Conservation (phyloP, 345 rosid species). For the Eucalyptus decipiens region DNA sequence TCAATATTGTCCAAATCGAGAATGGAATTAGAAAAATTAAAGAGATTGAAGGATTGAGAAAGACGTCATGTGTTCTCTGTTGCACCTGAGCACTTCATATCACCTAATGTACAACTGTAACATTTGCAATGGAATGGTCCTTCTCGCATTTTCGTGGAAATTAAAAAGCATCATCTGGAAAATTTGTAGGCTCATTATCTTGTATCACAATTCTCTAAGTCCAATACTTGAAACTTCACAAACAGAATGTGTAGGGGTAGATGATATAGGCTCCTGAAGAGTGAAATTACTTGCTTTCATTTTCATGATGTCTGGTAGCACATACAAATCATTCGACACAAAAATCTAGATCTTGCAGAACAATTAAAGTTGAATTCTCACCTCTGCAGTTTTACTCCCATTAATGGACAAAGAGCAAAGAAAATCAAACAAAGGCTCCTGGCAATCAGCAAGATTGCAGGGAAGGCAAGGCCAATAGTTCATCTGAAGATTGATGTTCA, state of each 20-base stretch:
- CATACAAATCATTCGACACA: background rate
- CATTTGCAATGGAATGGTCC: background rate
- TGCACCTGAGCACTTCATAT: background rate
- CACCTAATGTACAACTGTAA: background rate
- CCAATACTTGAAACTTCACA: background rate
- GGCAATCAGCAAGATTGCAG: slow-evolving; percentile 78
- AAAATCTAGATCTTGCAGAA: background rate
- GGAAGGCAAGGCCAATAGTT: slow-evolving; percentile 95
- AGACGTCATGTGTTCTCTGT: background rate
- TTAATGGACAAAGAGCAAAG: slow-evolving; percentile 53
- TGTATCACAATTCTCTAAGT: background rate
- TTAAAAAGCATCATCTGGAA: background rate
- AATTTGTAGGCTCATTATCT: background rate
- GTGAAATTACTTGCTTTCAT: background rate
- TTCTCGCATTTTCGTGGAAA: background rate
- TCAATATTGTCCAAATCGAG: background rate
- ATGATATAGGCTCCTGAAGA: background rate
- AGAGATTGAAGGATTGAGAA: background rate
- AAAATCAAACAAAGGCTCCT: slow-evolving; percentile 80
- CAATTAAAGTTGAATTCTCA: slow-evolving; percentile 9
- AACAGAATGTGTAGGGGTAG: background rate
- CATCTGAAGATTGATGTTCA: slow-evolving; percentile 96
- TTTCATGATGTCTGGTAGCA: background rate
- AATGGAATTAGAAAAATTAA: background rate
- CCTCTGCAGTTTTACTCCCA: slow-evolving; percentile 85